These are phyloP conservation scores for Oryza officinalis DNA, from an alignment of 176 grass and related monocot species.

Conservation along the genomic window DNA sequence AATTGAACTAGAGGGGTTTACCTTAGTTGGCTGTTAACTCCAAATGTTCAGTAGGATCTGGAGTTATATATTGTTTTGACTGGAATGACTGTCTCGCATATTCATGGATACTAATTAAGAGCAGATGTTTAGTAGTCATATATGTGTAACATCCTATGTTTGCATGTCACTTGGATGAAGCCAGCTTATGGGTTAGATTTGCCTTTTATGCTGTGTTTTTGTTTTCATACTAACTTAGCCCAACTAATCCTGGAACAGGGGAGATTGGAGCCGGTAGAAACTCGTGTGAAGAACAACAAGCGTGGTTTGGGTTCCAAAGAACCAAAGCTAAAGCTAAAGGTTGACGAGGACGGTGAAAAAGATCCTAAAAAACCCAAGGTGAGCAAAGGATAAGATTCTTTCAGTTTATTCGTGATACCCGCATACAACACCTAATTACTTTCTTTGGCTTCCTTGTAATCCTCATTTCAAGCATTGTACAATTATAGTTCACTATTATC, in stretches of 20 bases:
- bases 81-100: neutral
- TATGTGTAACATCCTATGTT: neutral
- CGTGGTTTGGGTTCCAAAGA: constrained; percentile 77
- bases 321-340: constrained; percentile 48
- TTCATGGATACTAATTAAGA: neutral
- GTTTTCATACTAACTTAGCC: neutral
- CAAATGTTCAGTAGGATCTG: neutral
- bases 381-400: neutral
- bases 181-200: neutral
- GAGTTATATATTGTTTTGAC: neutral
- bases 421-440: neutral
- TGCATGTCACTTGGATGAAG: neutral
- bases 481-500: neutral
- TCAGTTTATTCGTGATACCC: neutral
- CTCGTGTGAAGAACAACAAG: constrained; percentile 84
- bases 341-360: constrained; percentile 33
- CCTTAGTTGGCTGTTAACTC: neutral
- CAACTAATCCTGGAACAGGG: constrained; percentile 47
- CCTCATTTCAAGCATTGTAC: neutral
- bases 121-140: neutral
- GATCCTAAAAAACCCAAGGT: constrained; percentile 53
- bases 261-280: constrained; percentile 77
- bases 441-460: neutral
- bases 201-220: neutral
- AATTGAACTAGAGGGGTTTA: too few relatives aligned